A percentile compares a stretch with the other conserved stretches of the same genome.
These are phyloP conservation scores for Punica granatum DNA, from an alignment of 345 rosid species.

Conservation along the genomic window DNA sequence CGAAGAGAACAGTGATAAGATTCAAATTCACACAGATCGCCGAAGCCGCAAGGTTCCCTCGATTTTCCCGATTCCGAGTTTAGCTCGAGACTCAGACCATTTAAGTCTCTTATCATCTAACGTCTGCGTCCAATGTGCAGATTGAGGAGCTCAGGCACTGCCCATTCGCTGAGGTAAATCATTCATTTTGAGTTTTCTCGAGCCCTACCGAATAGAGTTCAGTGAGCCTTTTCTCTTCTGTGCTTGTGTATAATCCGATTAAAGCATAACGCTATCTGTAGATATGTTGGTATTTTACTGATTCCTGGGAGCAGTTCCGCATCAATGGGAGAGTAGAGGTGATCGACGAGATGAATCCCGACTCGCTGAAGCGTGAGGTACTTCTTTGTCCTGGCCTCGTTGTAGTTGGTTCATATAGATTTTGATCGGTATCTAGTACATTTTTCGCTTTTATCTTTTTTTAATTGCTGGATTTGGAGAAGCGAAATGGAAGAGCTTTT, in stretches of 20 bases:
- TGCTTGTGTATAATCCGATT: conserved; percentile 3
- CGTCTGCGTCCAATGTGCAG: conserved; percentile 28
- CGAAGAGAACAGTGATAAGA: conserved; percentile 47
- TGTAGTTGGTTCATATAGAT: not conserved
- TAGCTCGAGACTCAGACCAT: not conserved
- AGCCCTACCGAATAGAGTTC: not conserved
- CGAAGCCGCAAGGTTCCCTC: conserved; percentile 58
- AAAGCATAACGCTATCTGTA: not conserved
- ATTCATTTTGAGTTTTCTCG: not conserved
- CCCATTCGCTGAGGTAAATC: conserved; percentile 69
- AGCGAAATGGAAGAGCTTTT: too few relatives aligned
- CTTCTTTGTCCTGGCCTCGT: not conserved
- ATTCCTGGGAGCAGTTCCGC: conserved; percentile 89
- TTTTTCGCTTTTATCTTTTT: not conserved
- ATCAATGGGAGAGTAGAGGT: conserved; percentile 71
- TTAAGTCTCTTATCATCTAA: not conserved
- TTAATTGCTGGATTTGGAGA: too few relatives aligned
- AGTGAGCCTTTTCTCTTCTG: not conserved
- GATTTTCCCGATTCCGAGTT: not conserved
- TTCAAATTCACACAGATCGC: conserved; percentile 61
- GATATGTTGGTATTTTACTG: conserved; percentile 90
- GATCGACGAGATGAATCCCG: conserved; percentile 55
- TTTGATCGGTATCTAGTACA: not conserved
- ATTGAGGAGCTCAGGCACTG: conserved; percentile 75
- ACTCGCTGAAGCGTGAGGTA: conserved; percentile 65